A percentile compares a stretch with the other conserved stretches of the same genome.
phyloP scores from a whole-genome alignment of 2,329 filamentous ascomycete genomes.

The Rhynchosporium secalis region DNA sequence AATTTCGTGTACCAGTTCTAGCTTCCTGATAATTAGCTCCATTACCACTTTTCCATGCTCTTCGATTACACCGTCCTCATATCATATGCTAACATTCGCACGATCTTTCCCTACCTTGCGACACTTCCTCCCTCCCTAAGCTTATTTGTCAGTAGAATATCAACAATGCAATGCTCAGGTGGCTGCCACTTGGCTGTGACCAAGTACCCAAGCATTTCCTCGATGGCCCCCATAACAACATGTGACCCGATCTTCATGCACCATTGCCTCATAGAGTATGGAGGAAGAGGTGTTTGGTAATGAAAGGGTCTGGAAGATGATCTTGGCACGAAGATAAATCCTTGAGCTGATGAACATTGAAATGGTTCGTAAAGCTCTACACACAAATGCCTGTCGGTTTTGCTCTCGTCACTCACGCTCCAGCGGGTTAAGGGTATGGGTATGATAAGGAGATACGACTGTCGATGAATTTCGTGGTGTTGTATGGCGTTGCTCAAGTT shows the following conservation, averaged over 20 bases:
- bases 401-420: constrained; percentile 21
- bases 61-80: no score
- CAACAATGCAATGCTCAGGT: background rate
- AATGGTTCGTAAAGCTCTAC: constrained; percentile 49
- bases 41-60: no score
- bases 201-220: background rate
- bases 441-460: background rate
- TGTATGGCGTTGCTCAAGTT: constrained; percentile 34
- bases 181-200: background rate
- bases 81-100: background rate
- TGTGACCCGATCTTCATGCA: constrained; percentile 62
- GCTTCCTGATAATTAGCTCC: no score
- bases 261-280: constrained; percentile 51
- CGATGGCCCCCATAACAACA: constrained; percentile 11
- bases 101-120: background rate
- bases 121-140: background rate
- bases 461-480: constrained; percentile 22
- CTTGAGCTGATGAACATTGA: constrained; percentile 49
- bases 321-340: constrained; percentile 53
- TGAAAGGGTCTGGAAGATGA: constrained; percentile 46
- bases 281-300: constrained; percentile 65
- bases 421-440: constrained; percentile 9
- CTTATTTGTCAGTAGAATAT: background rate
- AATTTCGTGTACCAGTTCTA: no score
- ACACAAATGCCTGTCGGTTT: constrained; percentile 48